Base-by-base conservation (phyloP, 176 grass and related monocot species). In the Tillandsia fasciculata region DNA sequence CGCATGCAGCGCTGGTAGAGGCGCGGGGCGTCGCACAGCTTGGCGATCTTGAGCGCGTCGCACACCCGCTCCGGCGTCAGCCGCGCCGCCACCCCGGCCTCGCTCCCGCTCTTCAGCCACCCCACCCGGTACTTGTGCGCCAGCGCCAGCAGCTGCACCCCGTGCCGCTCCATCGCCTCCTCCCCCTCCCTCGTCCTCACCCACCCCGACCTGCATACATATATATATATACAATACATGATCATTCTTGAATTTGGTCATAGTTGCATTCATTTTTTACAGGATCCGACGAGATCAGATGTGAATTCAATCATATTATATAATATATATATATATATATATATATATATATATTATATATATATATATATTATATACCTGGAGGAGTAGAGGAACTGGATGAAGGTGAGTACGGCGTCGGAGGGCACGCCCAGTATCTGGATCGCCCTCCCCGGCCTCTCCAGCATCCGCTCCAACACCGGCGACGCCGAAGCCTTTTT, bases 381-480 rank as follows among this genome's bases (percentile, higher is more conserved):
- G 23, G 72, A 72, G 23, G 73, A 76, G 74, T 90, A 85, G 57
- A 90, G 76, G 74, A 87, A 74, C 20, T 78, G 81, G 69, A 90
- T 72, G 75, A 96, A 96, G 49, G 70, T 82, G 17, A 52, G 53
- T 53, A 90, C 91, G 51, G 84, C 84, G 69, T 64, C 76, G 50
- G 81, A 4, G 51, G 79, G 50, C 49, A 82, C 82, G 66, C 91
- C 91, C 22, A 85, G 69, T 77, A 96, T 67, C 68, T 64, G 72
- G 63, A 96, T 61, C 54, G 50, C 12, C 71, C 77, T 48, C 54
- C 59, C 79, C 47, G 14, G 26, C 53, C 57, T 77, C 76, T 51
- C 64, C 11, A 96, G 78, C 84, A 87, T 72, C 73, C 71, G 53
- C 76, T 96, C 91, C 80, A 96, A 71, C 77, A 96, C 91, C 64